Evolutionary conservation across 1,284 basidiomycete genomes (phyloP), one percentile per base, ranked within the genome.

Genomic region (Irpex sp.): DNA sequence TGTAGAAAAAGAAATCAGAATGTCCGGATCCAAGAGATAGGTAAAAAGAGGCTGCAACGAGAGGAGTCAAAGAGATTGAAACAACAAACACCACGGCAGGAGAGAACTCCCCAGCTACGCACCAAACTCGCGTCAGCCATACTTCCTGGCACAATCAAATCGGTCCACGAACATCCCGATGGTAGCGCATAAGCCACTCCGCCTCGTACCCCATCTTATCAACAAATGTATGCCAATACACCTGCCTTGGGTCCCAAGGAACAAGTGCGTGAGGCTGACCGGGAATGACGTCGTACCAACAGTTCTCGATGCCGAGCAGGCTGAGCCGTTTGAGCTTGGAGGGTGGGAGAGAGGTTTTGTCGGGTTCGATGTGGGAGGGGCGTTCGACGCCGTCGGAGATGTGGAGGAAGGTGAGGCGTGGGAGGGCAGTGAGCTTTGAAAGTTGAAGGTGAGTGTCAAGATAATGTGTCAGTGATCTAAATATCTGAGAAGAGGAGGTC

Each of bases 181-280:
- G 58, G 36, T 63, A 63, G 7, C 62, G 46, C 33, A 58, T 43
- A 6, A 63, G 62, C 62, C 62, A 63, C 36, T 63, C 62, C 26
- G 58, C 62, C 26, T 63, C 62, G 19, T 57, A 58, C 17, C 47
- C 58, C 8, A 63, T n/a, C 43, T 59, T 47, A 5, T 57, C 55
- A 36, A 53, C 53, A 7, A 50, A 56, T 0, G 51, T 36, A n/a
- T 53, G 43, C 49, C 43, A 56, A 15, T 54, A 57, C 15, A 43
- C 31, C 54, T 60, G 43, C 1, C 62, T 58, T 3, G 53, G 43
- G 15, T 58, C 43, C 62, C 62, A 63, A 2, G 43, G 53, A 6
- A 11, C 8, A 11, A 63, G 35, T 2, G 9, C n/a, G 5, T 31
- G 39, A 13, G n/a, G n/a, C n/a, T 58, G 53, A 1, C 57, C 53